Evolutionary conservation across 2,329 filamentous ascomycete genomes (phyloP).

Genomic region (Penicillium glabrum): DNA sequence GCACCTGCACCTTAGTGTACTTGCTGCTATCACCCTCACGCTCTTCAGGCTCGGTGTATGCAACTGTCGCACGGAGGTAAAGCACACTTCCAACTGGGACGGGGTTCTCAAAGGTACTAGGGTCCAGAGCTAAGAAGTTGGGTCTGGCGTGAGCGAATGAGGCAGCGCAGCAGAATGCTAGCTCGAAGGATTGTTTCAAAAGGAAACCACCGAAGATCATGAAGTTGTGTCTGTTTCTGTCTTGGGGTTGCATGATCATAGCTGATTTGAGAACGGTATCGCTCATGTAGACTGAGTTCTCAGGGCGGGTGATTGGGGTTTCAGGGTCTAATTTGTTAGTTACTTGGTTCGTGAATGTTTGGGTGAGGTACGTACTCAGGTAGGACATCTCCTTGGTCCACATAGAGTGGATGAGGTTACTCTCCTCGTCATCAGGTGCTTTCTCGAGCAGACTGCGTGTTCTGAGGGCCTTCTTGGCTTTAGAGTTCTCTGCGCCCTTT

Average conservation of each 20-base stretch:
- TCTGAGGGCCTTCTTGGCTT: conserved; percentile 63
- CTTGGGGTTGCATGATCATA: conserved; percentile 74
- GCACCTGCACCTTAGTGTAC: conserved; percentile 66
- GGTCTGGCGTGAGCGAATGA: conserved; percentile 69
- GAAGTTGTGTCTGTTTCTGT: conserved; percentile 69
- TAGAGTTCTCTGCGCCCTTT: conserved; percentile 65
- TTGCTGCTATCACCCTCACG: conserved; percentile 47
- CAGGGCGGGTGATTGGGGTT: conserved; percentile 53
- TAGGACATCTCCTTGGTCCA: conserved; percentile 69
- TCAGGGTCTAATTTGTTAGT: conserved; percentile 50
- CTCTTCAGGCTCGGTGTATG: conserved; percentile 66
- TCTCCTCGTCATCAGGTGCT: conserved; percentile 70
- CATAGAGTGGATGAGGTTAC: conserved; percentile 69
- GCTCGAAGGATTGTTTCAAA: conserved; percentile 72
- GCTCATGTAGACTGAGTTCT: conserved; percentile 63
- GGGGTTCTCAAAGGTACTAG: conserved; percentile 72
- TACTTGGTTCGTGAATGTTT: not conserved
- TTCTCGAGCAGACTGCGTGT: conserved; percentile 63
- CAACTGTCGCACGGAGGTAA: conserved; percentile 70
- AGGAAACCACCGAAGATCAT: conserved; percentile 79
- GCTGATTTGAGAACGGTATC: conserved; percentile 64
- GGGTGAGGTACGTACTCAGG: conserved; percentile 44
- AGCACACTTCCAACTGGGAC: conserved; percentile 73
- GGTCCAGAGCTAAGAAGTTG: conserved; percentile 71
- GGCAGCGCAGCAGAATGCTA: conserved; percentile 73